Percentiles rank a stretch among this genome's conserved stretches.
Conservation (phyloP, 257 asterid species). For the Leonotis leonurus region DNA sequence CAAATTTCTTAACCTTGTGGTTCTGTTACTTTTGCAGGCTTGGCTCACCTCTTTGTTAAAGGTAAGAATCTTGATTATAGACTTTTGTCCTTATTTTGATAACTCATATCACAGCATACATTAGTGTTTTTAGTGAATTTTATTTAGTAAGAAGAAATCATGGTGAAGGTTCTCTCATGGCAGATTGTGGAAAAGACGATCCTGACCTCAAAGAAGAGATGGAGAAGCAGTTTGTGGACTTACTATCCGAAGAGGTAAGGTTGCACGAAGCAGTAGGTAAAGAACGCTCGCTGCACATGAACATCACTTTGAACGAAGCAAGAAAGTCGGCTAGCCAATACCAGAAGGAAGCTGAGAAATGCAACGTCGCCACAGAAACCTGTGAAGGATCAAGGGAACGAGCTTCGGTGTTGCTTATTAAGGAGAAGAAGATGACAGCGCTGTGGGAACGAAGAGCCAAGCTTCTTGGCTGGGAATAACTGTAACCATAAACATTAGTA, state of each 20-base stretch:
- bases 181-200: slow-evolving; percentile 88
- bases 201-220: slow-evolving; percentile 91
- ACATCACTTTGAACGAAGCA: slow-evolving; percentile 66
- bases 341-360: slow-evolving; percentile 81
- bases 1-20: too few relatives aligned
- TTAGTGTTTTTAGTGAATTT: too few relatives aligned
- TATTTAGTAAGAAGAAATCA: not conserved
- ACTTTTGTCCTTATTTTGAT: too few relatives aligned
- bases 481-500: not conserved
- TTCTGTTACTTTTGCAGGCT: slow-evolving; percentile 56
- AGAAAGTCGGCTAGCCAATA: slow-evolving; percentile 66
- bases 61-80: slow-evolving; percentile 40
- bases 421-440: slow-evolving; percentile 59
- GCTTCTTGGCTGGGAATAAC: slow-evolving; percentile 58
- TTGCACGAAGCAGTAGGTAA: slow-evolving; percentile 54
- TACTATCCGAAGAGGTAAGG: slow-evolving; percentile 71
- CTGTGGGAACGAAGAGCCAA: slow-evolving; percentile 79
- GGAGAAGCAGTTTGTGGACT: slow-evolving; percentile 82
- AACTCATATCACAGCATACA: too few relatives aligned
- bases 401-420: slow-evolving; percentile 46
- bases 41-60: slow-evolving; percentile 64
- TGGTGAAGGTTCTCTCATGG: slow-evolving; percentile 1
- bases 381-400: slow-evolving; percentile 81
- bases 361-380: slow-evolving; percentile 81
- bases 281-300: slow-evolving; percentile 65